Evolutionary conservation across 352 stramenopile genomes (phyloP).

Genomic region (Pythium insidiosum): DNA sequence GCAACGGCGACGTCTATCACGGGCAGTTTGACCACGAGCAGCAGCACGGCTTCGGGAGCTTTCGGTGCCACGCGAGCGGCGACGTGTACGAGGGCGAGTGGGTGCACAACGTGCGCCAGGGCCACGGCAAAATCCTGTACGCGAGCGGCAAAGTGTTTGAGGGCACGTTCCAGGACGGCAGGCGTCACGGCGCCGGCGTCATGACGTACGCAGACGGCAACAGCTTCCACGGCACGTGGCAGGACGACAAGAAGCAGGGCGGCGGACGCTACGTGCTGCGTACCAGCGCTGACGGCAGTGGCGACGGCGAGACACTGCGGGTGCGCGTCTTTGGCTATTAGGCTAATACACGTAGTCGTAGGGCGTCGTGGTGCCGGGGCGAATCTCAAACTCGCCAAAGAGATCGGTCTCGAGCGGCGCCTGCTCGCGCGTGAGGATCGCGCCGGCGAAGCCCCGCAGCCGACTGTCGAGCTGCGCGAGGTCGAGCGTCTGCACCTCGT

Average conservation of each 20-base stretch:
- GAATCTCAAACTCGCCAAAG: slow-evolving; percentile 57
- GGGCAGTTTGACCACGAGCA: slow-evolving; percentile 74
- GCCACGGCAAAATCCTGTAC: slow-evolving; percentile 65
- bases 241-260: slow-evolving; percentile 80
- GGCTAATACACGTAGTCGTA: slow-evolving; percentile 65
- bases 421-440: slow-evolving; percentile 38
- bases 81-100: slow-evolving; percentile 79
- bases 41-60: slow-evolving; percentile 75
- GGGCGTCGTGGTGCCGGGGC: slow-evolving; percentile 46
- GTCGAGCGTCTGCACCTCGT: slow-evolving; percentile 70
- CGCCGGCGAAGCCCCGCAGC: slow-evolving; percentile 42
- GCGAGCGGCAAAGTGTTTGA: slow-evolving; percentile 78
- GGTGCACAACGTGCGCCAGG: slow-evolving; percentile 73
- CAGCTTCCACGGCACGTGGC: slow-evolving; percentile 81
- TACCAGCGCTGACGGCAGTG: slow-evolving; percentile 10
- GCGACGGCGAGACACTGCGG: slow-evolving; percentile 6
- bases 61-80: slow-evolving; percentile 31
- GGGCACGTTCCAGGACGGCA: slow-evolving; percentile 75
- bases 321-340: slow-evolving; percentile 19
- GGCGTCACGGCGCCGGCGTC: slow-evolving; percentile 62
- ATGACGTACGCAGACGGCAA: slow-evolving; percentile 83
- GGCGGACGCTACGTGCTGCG: slow-evolving; percentile 60
- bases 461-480: slow-evolving; percentile 34
- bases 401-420: slow-evolving; percentile 41
- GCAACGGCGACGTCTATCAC: slow-evolving; percentile 79